Conservation (phyloP, 176 grass and related monocot species). For the Lolium perenne region DNA sequence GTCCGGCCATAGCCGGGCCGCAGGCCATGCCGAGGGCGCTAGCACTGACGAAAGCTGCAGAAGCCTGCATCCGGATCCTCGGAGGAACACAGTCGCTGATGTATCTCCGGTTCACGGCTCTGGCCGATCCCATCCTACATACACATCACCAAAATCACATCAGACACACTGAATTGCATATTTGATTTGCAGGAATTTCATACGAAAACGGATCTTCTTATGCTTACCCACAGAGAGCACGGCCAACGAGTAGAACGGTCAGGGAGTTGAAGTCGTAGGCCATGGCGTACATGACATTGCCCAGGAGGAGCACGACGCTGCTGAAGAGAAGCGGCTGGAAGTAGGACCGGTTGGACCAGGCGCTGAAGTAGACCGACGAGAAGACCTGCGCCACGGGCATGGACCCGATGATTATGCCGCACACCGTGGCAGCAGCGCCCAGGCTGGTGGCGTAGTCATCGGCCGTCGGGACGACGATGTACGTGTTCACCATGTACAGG, state of each 20-base stretch:
- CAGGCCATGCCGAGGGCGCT: constrained; percentile 28
- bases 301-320: constrained; percentile 9
- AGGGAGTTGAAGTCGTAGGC: constrained; percentile 14
- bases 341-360: constrained; percentile 30
- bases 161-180: not conserved
- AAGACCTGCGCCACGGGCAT: constrained; percentile 22
- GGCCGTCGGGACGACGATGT: constrained; percentile 25
- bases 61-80: constrained; percentile 26
- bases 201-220: not conserved
- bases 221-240: constrained; percentile 12
- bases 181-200: not conserved
- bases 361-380: constrained; percentile 24
- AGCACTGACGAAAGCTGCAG: constrained; percentile 24
- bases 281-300: constrained; percentile 23
- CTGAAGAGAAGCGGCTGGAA: constrained; percentile 14
- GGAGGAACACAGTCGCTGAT: constrained; percentile 19
- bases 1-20: constrained; percentile 11
- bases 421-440: constrained; percentile 14
- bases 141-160: not conserved
- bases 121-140: constrained; percentile 20
- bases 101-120: constrained; percentile 22
- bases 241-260: not conserved
- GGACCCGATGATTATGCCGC: constrained; percentile 31
- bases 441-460: constrained; percentile 34
- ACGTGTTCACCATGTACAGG: constrained; percentile 34